phyloP scores from a whole-genome alignment of 2,329 filamentous ascomycete genomes.

The Pleurostoma richardsiae region DNA sequence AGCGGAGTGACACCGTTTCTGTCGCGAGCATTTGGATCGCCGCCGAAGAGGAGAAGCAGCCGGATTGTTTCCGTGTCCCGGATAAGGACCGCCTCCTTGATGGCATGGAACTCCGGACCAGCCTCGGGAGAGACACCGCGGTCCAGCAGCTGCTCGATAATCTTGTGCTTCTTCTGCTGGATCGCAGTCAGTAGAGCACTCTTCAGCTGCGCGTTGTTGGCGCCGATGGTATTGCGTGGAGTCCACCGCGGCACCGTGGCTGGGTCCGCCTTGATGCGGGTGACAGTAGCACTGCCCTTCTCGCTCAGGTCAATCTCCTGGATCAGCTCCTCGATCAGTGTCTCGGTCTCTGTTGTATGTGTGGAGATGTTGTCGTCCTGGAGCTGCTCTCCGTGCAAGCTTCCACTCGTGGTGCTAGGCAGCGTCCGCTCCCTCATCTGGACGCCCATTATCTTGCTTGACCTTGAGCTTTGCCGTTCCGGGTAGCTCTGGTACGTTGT shows the following conservation, averaged over 20 bases:
- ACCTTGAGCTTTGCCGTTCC: neutral
- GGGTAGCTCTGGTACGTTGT: slow-evolving; percentile 7
- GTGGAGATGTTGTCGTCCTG: slow-evolving; percentile 19
- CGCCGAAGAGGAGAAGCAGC: slow-evolving; percentile 51
- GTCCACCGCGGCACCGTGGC: slow-evolving; percentile 45
- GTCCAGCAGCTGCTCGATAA: slow-evolving; percentile 53
- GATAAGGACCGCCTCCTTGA: slow-evolving; percentile 47
- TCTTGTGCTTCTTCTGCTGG: slow-evolving; percentile 49
- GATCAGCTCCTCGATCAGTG: slow-evolving; percentile 25
- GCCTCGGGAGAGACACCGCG: slow-evolving; percentile 49
- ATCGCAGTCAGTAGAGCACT: slow-evolving; percentile 48
- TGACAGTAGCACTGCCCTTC: slow-evolving; percentile 25
- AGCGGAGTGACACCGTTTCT: slow-evolving; percentile 46
- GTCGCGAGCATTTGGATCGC: slow-evolving; percentile 48
- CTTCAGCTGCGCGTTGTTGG: slow-evolving; percentile 37
- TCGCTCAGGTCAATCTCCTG: slow-evolving; percentile 31
- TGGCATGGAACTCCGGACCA: slow-evolving; percentile 36
- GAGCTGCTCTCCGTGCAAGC: slow-evolving; percentile 3
- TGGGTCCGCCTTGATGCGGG: slow-evolving; percentile 46
- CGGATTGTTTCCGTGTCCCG: slow-evolving; percentile 49
- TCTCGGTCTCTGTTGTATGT: slow-evolving; percentile 24
- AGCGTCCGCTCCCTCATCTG: slow-evolving; percentile 5
- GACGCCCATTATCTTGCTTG: neutral
- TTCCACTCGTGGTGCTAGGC: slow-evolving; percentile 6
- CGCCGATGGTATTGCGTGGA: slow-evolving; percentile 37